Conservation (phyloP, 2,329 filamentous ascomycete species). For the Cladophialophora exuberans region DNA sequence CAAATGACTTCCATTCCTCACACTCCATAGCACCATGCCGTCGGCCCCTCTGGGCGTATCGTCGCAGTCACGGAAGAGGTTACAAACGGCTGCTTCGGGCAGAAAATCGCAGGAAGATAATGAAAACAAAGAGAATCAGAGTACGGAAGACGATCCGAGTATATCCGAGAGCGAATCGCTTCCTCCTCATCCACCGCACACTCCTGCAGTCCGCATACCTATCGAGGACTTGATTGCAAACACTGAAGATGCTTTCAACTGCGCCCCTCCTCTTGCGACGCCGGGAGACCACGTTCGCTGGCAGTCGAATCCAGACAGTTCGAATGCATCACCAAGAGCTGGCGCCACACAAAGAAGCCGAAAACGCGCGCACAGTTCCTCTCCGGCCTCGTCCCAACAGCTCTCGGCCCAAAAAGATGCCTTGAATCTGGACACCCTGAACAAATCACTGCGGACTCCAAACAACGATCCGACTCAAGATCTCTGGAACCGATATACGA, state of each 20-base stretch:
- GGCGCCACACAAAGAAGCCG: conserved; percentile 52
- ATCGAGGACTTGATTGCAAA: conserved; percentile 65
- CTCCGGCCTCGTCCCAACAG: conserved; percentile 62
- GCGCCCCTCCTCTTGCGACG: conserved; percentile 53
- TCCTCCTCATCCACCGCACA: conserved; percentile 52
- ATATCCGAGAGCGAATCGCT: not conserved
- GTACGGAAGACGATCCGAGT: not conserved
- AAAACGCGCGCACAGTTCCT: conserved; percentile 75
- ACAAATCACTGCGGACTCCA: conserved; percentile 65
- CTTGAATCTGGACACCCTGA: conserved; percentile 63
- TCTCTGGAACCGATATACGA: conserved; percentile 75
- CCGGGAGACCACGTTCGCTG: conserved; percentile 66
- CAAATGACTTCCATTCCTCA: conserved; percentile 6
- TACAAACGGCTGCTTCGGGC: conserved; percentile 23
- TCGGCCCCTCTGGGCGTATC: conserved; percentile 21
- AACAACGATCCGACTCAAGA: conserved; percentile 73
- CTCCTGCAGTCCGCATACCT: conserved; percentile 61
- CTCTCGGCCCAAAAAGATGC: conserved; percentile 45
- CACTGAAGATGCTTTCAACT: conserved; percentile 58
- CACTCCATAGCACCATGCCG: conserved; percentile 19
- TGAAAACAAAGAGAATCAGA: conserved; percentile 26
- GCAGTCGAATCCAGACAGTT: conserved; percentile 53
- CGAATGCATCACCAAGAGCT: conserved; percentile 50
- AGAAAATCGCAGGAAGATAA: conserved; percentile 10
- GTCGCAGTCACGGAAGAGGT: conserved; percentile 29